Base-by-base conservation (phyloP, 768 basidiomycete genomes). In the Panaeolus cyanescens region DNA sequence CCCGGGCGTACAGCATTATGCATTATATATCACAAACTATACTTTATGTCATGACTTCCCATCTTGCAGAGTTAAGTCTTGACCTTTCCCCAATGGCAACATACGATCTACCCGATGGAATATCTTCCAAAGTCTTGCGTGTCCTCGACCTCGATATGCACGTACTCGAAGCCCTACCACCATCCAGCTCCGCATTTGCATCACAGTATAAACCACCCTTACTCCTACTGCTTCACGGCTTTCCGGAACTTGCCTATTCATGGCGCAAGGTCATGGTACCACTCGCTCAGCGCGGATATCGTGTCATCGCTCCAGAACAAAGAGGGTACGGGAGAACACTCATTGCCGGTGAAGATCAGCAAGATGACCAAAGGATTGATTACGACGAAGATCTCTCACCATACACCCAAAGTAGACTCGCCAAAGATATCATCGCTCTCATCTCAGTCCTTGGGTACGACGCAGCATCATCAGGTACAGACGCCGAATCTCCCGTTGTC, bases 181-280 rank as follows among this genome's bases (percentile, higher is more conserved):
- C 64, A 32, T 33, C 55, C 13, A 17, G 58, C 28, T 58, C 65
- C 37, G 58, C 32, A 53, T 59, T 62, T 40, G 50, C 64, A 34
- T 39, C 37, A 6, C 37, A 42, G 12, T 22, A n/a, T 42, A 67
- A 72, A 20, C 71, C 74, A 4, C 84, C 82, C 1, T 76, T 89
- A 13, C 65, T 88, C 50, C 58, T 89, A 31, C 81, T 90, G 22
- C 69, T 89, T 1, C 87, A 89, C 62, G 88, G 87, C 39, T 89
- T 89, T 68, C 87, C 87, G 9, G 87, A 89, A 66, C 76, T 89
- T 5, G 81, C 86, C 2, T 86, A 84, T 67, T 88, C 86, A 7
- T 89, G 86, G 85, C 78, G 88, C 13, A 85, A 86, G 61, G 61
- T 88, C 33, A 77, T 89, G 32, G 65, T 72, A 0, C 85, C 85